Evolutionary conservation across 345 rosid species (phyloP), one percentile per base, ranked within the genome.

Genomic region (Microthlaspi erraticum): DNA sequence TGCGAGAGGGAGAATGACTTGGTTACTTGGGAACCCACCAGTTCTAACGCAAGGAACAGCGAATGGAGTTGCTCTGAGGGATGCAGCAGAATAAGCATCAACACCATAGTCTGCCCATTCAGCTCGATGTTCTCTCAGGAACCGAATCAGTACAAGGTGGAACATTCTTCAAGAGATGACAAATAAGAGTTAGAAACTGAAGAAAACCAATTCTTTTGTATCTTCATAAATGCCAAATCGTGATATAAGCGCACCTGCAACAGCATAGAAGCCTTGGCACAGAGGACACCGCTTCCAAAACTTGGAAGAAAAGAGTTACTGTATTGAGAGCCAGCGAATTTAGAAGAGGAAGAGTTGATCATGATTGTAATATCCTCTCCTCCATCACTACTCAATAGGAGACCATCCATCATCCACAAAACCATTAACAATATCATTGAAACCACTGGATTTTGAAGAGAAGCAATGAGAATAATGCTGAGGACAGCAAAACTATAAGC

Each of bases 371-470:
- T 95, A 83, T 93, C 97, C 44, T 93, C 98, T 55, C 66, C 83
- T 13, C 97, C 96, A 72, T 91, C 98, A 64, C 90, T 84, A 60
- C 81, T 83, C 79, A 93, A 93, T 78, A 41, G 92, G 79, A 10
- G 98, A 85, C 97, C 98, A 93, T n/a, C 98, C 97, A 60, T 91
- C 97, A 81, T 93, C 98, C 19, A 41, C 81, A 83, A 91, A 93
- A 38, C 98, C 92, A 76, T 89, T 91, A 57, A 93, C 89, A 55
- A 96, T 96, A 77, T 91, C 98, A 77, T 91, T 93, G 82, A 93
- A 93, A 23, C 98, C 96, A 81, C 97, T 91, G 78, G 43, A 31
- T 76, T 51, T 66, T 66, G 71, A 81, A 26, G 41, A 23, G 33
- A 55, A 42, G 5, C 11, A 43, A 70, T 39, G 16, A 33, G 68